Evolutionary conservation across 208 protist genomes (phyloP).

Genomic region (Acanthamoeba divionensis): DNA sequence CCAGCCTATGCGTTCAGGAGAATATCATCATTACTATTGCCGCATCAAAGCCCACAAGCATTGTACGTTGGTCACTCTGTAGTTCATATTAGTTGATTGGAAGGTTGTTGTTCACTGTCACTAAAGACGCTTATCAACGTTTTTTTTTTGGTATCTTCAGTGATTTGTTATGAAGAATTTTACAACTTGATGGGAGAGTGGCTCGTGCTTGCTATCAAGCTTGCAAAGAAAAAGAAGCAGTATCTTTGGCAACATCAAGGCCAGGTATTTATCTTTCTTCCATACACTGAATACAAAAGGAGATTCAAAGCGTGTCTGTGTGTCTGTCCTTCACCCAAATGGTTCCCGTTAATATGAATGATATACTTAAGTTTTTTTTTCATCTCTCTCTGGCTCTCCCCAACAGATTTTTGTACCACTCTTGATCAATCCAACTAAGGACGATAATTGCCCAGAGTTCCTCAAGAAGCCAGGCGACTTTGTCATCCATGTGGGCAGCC

Average conservation of each 20-base stretch:
- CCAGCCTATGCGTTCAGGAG: not conserved
- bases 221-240: slow-evolving; percentile 34
- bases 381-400: too few species aligned
- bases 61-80: not conserved
- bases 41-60: not conserved
- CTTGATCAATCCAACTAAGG: slow-evolving; percentile 9
- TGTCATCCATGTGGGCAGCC: not conserved
- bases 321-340: too few species aligned
- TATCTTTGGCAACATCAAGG: slow-evolving; percentile 29
- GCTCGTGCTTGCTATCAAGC: slow-evolving; percentile 22
- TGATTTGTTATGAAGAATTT: slow-evolving; percentile 15
- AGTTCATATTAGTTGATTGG: not conserved
- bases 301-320: too few species aligned
- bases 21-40: not conserved
- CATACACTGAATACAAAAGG: not conserved
- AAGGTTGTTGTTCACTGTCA: too few species aligned
- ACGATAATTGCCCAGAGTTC: not conserved
- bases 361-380: too few species aligned
- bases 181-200: slow-evolving; percentile 10
- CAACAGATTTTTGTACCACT: not conserved
- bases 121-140: not conserved
- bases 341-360: too few species aligned
- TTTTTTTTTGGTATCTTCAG: not conserved
- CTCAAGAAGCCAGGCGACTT: not conserved
- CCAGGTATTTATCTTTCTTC: not conserved